Conservation (phyloP, 2,329 filamentous ascomycete species). For the Plenodomus lindquistii region DNA sequence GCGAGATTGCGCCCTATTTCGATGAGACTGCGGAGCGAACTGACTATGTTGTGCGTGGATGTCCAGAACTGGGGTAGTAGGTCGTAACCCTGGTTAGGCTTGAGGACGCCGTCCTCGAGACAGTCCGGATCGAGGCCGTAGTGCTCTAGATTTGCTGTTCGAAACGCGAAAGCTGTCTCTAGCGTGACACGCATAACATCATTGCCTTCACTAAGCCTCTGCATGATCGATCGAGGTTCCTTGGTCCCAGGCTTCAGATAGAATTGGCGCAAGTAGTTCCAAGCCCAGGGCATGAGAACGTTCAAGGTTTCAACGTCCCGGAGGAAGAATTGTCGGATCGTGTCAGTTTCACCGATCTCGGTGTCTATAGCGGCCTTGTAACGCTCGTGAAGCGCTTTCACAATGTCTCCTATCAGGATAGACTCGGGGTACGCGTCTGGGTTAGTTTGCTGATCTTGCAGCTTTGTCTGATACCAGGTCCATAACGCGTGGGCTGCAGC, state of each 20-base stretch:
- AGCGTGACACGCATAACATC: constrained; percentile 71
- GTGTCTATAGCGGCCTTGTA: constrained; percentile 70
- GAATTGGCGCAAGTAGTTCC: constrained; percentile 70
- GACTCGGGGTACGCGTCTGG: constrained; percentile 62
- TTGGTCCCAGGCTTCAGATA: constrained; percentile 68
- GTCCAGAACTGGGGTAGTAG: constrained; percentile 85
- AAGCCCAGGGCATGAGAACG: constrained; percentile 75
- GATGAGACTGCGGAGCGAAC: constrained; percentile 45
- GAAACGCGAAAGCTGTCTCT: constrained; percentile 69
- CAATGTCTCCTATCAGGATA: constrained; percentile 73
- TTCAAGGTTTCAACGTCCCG: constrained; percentile 67
- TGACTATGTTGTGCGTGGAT: constrained; percentile 59
- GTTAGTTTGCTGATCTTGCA: constrained; percentile 69
- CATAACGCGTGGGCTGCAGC: constrained; percentile 78
- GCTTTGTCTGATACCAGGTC: constrained; percentile 74
- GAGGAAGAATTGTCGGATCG: constrained; percentile 84
- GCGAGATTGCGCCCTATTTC: constrained; percentile 48
- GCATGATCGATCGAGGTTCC: constrained; percentile 55
- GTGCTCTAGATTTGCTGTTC: constrained; percentile 66
- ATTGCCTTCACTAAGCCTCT: constrained; percentile 67
- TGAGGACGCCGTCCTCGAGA: constrained; percentile 54
- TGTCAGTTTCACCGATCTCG: constrained; percentile 72
- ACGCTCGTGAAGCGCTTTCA: constrained; percentile 75
- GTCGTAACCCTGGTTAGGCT: constrained; percentile 60
- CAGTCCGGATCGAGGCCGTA: constrained; percentile 75